Evolutionary conservation across 2,329 filamentous ascomycete genomes (phyloP).

Genomic region (Phaeoacremonium minimum): DNA sequence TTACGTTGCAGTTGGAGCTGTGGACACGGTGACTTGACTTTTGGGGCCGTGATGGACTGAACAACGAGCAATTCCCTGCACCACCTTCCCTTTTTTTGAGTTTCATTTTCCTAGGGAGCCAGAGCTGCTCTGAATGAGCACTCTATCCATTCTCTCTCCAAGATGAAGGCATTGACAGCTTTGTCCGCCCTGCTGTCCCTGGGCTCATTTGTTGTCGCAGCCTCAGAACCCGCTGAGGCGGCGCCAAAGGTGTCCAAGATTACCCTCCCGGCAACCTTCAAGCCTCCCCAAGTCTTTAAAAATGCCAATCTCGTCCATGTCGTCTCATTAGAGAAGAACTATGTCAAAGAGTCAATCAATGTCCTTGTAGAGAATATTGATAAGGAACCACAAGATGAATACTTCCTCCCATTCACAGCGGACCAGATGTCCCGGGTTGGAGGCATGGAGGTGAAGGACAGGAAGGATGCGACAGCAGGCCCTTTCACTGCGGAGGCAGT

Average conservation of each 20-base stretch:
- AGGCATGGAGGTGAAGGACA: constrained; percentile 86
- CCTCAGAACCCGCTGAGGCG: constrained; percentile 31
- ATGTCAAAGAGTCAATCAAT: constrained; percentile 85
- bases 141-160: constrained; percentile 17
- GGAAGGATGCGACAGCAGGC: constrained; percentile 68
- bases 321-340: constrained; percentile 90
- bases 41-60: constrained; percentile 13
- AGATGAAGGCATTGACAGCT: constrained; percentile 45
- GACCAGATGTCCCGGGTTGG: constrained; percentile 73
- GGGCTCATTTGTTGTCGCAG: no score
- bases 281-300: constrained; percentile 86
- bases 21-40: no score
- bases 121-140: constrained; percentile 19
- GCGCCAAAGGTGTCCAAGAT: constrained; percentile 50
- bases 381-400: constrained; percentile 75
- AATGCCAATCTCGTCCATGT: constrained; percentile 88
- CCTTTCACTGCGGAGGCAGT: constrained; percentile 67
- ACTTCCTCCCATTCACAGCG: constrained; percentile 83
- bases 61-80: constrained; percentile 13
- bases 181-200: constrained; percentile 52
- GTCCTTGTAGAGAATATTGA: constrained; percentile 90
- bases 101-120: constrained; percentile 8
- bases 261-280: constrained; percentile 64
- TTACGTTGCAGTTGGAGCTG: no score
- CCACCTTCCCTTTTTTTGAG: constrained; percentile 4